Evolutionary conservation across 306 rosid genomes (phyloP).

Genomic region (Lagenaria siceraria): DNA sequence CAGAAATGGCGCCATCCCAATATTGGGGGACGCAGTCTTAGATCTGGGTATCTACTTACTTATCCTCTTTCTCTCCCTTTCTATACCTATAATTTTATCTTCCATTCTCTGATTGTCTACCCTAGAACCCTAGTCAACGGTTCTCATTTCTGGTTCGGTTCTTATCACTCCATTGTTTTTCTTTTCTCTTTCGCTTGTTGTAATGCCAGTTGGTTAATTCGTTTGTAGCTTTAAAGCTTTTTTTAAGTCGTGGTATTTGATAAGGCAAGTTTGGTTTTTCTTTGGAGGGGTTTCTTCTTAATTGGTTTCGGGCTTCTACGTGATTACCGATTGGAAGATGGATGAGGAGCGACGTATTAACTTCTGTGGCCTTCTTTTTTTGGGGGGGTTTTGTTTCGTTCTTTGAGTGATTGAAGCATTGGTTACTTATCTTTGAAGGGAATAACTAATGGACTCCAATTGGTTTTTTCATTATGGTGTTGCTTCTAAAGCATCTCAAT

Average conservation of each 20-base stretch:
- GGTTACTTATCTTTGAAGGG: not conserved
- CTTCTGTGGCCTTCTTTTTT: not conserved
- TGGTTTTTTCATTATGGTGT: not conserved
- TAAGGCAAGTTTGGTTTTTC: not conserved
- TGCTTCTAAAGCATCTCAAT: not conserved
- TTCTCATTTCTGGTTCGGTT: not conserved
- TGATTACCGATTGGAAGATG: not conserved
- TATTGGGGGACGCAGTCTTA: not conserved
- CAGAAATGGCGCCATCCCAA: not conserved
- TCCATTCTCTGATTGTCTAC: not conserved
- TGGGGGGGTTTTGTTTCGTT: not conserved
- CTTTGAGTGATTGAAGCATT: not conserved
- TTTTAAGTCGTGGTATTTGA: not conserved
- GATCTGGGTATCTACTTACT: constrained; percentile 2
- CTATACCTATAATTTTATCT: not conserved
- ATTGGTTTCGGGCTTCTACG: not conserved
- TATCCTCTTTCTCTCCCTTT: not conserved
- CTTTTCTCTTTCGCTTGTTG: not conserved
- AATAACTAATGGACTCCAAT: not conserved
- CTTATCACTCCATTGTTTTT: not conserved
- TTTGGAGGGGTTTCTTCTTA: not conserved
- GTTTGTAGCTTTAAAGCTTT: not conserved
- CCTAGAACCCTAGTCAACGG: not conserved
- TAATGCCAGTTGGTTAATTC: not conserved
- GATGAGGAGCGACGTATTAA: not conserved